phyloP scores from a whole-genome alignment of 2,329 filamentous ascomycete species.

The Biscogniauxia marginata region DNA sequence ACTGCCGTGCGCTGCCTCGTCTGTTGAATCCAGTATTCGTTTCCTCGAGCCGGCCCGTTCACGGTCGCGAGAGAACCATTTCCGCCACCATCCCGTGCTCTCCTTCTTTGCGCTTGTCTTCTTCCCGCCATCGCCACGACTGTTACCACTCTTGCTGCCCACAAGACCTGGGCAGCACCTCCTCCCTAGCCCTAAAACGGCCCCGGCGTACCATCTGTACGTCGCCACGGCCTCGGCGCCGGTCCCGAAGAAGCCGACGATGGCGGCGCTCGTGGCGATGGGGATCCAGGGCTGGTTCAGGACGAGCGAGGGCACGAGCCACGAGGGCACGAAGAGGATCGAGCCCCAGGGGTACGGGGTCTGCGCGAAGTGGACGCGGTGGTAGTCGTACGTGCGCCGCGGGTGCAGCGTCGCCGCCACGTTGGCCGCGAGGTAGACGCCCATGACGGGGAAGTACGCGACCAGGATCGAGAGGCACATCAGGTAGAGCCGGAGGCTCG shows the following conservation, averaged over 20 bases:
- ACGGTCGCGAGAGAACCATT: not conserved
- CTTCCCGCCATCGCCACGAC: not conserved
- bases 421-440: conserved; percentile 43
- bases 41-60: not conserved
- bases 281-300: conserved; percentile 50
- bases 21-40: not conserved
- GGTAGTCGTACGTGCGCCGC: conserved; percentile 40
- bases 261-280: conserved; percentile 45
- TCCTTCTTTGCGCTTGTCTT: not conserved
- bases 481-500: conserved; percentile 50
- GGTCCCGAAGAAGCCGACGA: conserved; percentile 56
- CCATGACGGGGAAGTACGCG: conserved; percentile 49
- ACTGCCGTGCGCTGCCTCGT: not conserved
- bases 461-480: conserved; percentile 53
- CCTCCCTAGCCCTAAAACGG: conserved; percentile 11
- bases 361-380: conserved; percentile 38
- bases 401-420: conserved; percentile 29
- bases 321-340: conserved; percentile 45
- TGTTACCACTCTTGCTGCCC: not conserved
- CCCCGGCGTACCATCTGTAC: conserved; percentile 38
- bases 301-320: conserved; percentile 36
- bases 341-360: conserved; percentile 45
- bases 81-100: not conserved
- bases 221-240: conserved; percentile 52
- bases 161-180: no score